Base-by-base conservation (phyloP, 2,329 filamentous ascomycete species). In the Phialophora chinensis region DNA sequence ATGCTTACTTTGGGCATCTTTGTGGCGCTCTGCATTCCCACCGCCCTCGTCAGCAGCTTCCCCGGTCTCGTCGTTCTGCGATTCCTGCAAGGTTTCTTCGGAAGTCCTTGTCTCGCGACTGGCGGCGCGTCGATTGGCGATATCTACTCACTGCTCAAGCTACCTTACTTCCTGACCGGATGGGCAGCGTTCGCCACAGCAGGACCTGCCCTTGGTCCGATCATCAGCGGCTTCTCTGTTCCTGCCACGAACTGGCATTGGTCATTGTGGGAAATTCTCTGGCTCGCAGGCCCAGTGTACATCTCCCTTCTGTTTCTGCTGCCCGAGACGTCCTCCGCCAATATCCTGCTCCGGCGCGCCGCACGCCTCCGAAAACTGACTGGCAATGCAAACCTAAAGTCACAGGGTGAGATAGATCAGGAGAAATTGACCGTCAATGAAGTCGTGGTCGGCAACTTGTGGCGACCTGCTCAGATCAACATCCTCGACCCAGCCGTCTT, bases 1-100 rank as follows among this genome's bases (percentile, higher is more conserved):
- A 85, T 90, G 38, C 74, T 85, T 69, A 89, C 89, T 7, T 88
- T 91, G 79, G 84, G 85, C 66, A 79, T 91, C 44, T 92, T 91
- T 74, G 86, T 90, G 55, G 82, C 91, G 65, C 75, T 92, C n/a
- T 86, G 84, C 3, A 83, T 91, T 20, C 88, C 88, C 0, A 85
- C 88, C 0, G 86, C 88, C 0, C 75, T 91, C 0, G 86, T 87
- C 6, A 77, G 84, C 50, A 90, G 87, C 77, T 90, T 88, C 60
- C 78, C 85, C 0, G 87, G 88, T 0, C 80, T 92, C 14, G 82
- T 90, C 72, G 86, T 89, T 3, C 80, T 88, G 3, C 83, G 88
- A 0, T 90, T 90, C 76, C 76, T 90, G 3, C 85, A 87, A 69
- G 88, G 87, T 2, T 88, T 90, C 80, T 88, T 90, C 69, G 88